Base-by-base conservation (phyloP, 2,329 filamentous ascomycete genomes). In the Fusarium chuoi region DNA sequence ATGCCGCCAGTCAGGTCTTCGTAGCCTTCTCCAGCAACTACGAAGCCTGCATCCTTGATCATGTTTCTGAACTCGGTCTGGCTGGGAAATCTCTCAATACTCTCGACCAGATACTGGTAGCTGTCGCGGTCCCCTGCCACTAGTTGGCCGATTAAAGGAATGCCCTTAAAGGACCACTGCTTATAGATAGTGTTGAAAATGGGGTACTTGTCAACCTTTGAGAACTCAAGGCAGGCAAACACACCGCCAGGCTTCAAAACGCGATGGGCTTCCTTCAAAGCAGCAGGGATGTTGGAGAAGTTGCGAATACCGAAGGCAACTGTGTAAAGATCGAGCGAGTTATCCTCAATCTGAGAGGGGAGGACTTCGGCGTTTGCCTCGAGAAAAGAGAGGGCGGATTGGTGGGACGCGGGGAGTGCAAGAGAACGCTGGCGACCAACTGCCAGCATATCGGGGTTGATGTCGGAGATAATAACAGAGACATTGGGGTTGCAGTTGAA, bases 41-140 rank as follows among this genome's bases (percentile, higher is more conserved):
- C 86, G 80, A 99, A 99, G 3, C 96, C 96, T 7, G 94, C 96
- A 33, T 92, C 89, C 75, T 89, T 83, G 79, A 97, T 96, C 93
- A 97, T 95, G 39, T 90, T 88, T 74, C 92, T 89, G 80, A 97
- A 99, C 75, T 94, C 91, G 59, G 91, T 88, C 85, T 99, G 97
- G 75, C 87, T 92, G 1, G 96, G 97, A 81, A 98, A 98, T 54
- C 89, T 87, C 84, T 98, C 95, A 82, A 99, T 99, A 83, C 95
- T 98, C 87, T 99, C 96, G 15, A 99, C 96, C 15, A 99, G 87
- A 84, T 99, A 99, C 87, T 99, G 96, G 83, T 99, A 99, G 81
- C 94, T 98, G 79, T 97, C 96, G 64, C 96, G 88, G 81, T 99
- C 97, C 12, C 94, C 94, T 4, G 96, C 96, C 22, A 99, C 95